phyloP scores from a whole-genome alignment of 768 basidiomycete genomes.

The Lenzites betulinus region DNA sequence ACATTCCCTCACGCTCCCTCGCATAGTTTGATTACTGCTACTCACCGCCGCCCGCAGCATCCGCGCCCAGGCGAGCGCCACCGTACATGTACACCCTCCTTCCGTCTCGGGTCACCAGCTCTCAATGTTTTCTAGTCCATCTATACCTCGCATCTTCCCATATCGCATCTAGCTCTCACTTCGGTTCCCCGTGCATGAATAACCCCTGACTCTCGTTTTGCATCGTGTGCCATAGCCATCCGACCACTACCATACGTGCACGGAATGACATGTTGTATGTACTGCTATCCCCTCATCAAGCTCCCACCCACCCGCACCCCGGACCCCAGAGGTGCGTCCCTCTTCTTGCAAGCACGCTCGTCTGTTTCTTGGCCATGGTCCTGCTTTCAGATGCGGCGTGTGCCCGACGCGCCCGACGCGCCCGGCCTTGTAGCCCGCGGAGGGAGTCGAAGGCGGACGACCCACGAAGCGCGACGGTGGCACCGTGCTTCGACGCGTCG shows the following conservation, averaged over 20 bases:
- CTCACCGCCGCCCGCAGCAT: neutral
- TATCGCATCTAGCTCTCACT: neutral
- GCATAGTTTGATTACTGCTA: neutral
- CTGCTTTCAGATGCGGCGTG: too few relatives aligned
- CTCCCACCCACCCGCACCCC: neutral
- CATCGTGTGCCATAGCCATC: neutral
- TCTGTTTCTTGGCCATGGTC: neutral
- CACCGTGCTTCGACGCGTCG: neutral
- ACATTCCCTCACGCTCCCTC: neutral
- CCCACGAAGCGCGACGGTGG: neutral
- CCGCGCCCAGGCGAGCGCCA: neutral
- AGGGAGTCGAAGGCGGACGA: too few relatives aligned
- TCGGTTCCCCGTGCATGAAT: neutral
- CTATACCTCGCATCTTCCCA: neutral
- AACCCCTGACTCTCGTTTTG: neutral
- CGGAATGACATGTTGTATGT: constrained; percentile 16
- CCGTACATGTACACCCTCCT: neutral
- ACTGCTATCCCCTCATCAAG: constrained; percentile 1
- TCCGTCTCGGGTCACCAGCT: neutral
- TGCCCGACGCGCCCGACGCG: too few relatives aligned
- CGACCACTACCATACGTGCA: neutral
- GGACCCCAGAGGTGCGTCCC: too few relatives aligned
- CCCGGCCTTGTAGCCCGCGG: too few relatives aligned
- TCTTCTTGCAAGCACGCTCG: neutral
- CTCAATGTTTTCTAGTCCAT: neutral